Conservation (phyloP, 345 rosid genomes). For the Noccaea bulbosa region DNA sequence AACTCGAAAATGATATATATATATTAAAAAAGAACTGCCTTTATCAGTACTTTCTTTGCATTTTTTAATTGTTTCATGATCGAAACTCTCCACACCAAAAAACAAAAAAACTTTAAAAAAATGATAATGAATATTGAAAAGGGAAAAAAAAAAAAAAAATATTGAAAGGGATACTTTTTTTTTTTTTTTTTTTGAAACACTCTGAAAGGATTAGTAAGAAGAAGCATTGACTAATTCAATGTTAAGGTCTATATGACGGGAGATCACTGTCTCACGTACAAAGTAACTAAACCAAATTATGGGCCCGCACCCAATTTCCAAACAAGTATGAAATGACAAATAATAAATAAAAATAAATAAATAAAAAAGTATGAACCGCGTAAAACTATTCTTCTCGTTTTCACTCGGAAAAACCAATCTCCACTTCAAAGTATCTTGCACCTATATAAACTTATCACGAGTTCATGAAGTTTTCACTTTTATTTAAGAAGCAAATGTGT, state of each 20-base stretch:
- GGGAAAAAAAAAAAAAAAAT: background rate
- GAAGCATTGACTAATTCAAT: slow-evolving; percentile 39
- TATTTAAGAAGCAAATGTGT: slow-evolving; percentile 2
- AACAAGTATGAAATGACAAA: slow-evolving; percentile 33
- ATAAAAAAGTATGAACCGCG: slow-evolving; percentile 34
- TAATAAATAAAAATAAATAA: too few relatives aligned
- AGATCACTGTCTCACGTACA: slow-evolving; percentile 20
- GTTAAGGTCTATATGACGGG: slow-evolving; percentile 25
- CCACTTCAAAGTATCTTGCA: background rate
- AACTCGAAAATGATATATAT: background rate
- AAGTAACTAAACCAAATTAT: slow-evolving; percentile 14
- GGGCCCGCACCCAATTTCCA: slow-evolving; percentile 21
- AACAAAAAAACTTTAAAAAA: background rate
- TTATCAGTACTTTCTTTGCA: background rate
- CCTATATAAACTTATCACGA: slow-evolving; percentile 29
- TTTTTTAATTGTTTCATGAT: background rate
- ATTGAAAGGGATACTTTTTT: slow-evolving; percentile 6
- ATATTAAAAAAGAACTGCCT: too few relatives aligned
- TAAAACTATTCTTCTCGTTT: slow-evolving; percentile 17
- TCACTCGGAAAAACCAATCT: slow-evolving; percentile 33
- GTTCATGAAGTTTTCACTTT: slow-evolving; percentile 3
- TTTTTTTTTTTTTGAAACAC: too few relatives aligned
- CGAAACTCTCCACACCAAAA: background rate
- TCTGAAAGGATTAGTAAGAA: too few relatives aligned
- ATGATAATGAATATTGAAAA: too few relatives aligned